Base-by-base conservation (phyloP, 2,329 filamentous ascomycete species). In the Gnomoniopsis sp. region DNA sequence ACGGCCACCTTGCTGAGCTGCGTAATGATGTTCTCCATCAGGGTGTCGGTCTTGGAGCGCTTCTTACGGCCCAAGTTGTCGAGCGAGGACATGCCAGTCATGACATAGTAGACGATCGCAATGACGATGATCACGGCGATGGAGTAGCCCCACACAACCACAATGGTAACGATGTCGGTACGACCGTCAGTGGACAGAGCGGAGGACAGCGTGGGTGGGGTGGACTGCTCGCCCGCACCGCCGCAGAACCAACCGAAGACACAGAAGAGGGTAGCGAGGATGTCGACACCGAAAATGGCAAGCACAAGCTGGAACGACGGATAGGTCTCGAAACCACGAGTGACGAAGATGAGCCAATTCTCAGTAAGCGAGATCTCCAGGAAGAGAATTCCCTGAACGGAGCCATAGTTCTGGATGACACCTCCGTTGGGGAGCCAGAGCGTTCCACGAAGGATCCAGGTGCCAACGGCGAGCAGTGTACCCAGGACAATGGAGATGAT, bases 341-440 rank as follows among this genome's bases (percentile, higher is more conserved):
- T 90, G 69, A 90, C 88, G 73, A 91, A 90, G 70, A 90, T 91
- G 59, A 90, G 79, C 88, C 88, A 90, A 71, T 90, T 90, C 76
- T 90, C 86, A 17, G 88, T 88, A 44, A 90, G 78, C 10, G 86
- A 85, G 66, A 90, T 86, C 70, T 90, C 80, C 44, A 91, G 81
- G 77, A 90, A 90, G 60, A 91, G 75, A 61, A 91, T 87, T 69
- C 88, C 86, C 77, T 91, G 88, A 64, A 89, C 81, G 67, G 84
- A 85, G 71, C 88, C 88, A 69, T 83, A 90, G 77, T 88, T 87
- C 77, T 90, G 82, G 69, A 91, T 84, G 68, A 91, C 79, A 79
- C 88, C 88, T 70, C 88, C 88, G 72, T 83, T 84, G 60, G 77
- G 75, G 34, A 90, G 74, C 81, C 85, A 90, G 67, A 91, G 75